A percentile compares a stretch with the other conserved stretches of the same genome.
Evolutionary conservation across 495 filamentous ascomycete species (phyloP).

Genomic region (Bombardia bombarda): DNA sequence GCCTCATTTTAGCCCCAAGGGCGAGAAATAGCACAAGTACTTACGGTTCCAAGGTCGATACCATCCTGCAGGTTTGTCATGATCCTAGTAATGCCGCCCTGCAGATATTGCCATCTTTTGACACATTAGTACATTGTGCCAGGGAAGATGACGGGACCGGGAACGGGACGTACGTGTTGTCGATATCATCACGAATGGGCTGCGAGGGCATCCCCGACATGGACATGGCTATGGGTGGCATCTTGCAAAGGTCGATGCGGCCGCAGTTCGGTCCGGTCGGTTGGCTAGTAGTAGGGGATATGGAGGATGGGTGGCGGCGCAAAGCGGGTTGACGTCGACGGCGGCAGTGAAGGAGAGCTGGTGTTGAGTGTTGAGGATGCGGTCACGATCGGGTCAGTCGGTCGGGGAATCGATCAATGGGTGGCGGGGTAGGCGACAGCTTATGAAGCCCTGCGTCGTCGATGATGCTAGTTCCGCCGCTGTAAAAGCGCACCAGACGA

Average conservation of each 20-base stretch:
- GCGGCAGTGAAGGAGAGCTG: too few relatives aligned
- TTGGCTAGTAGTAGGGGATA: too few relatives aligned
- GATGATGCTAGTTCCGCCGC: too few relatives aligned
- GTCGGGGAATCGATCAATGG: not conserved
- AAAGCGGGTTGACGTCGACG: too few relatives aligned
- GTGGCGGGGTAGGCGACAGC: not conserved
- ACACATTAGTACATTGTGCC: slow-evolving; percentile 15
- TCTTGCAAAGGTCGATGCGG: slow-evolving; percentile 9
- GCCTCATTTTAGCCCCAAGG: not conserved
- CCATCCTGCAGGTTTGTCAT: slow-evolving; percentile 88
- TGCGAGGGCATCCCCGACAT: slow-evolving; percentile 32
- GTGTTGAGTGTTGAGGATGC: not conserved
- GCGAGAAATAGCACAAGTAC: slow-evolving; percentile 19
- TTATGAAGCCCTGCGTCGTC: not conserved
- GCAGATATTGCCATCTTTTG: slow-evolving; percentile 77
- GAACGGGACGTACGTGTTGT: slow-evolving; percentile 59
- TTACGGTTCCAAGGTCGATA: slow-evolving; percentile 81
- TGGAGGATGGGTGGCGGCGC: too few relatives aligned
- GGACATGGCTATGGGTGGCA: slow-evolving; percentile 17
- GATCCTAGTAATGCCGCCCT: slow-evolving; percentile 79
- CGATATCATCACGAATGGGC: slow-evolving; percentile 76
- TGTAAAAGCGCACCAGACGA: too few relatives aligned
- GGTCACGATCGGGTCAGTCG: not conserved
- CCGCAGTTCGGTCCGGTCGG: too few relatives aligned
- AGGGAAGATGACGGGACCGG: not conserved